Evolutionary conservation across 768 basidiomycete genomes (phyloP).

Genomic region (Mycena floridula): DNA sequence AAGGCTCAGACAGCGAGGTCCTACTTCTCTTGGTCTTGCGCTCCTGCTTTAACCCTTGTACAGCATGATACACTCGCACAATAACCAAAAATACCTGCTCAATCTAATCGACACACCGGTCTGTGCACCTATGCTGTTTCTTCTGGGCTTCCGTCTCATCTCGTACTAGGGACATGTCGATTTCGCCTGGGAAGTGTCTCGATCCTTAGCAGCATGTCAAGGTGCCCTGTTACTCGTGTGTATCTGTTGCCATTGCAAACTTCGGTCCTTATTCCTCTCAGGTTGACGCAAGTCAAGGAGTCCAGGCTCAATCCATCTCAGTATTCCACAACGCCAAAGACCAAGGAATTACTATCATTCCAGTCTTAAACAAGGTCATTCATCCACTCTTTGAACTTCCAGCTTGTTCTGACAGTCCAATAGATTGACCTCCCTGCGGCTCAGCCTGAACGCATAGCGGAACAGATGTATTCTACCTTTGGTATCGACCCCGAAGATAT

Average conservation of each 20-base stretch:
- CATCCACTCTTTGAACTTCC: background rate
- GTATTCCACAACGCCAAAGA: slow-evolving; percentile 89
- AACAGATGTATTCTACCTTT: slow-evolving; percentile 78
- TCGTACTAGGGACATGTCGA: slow-evolving; percentile 82
- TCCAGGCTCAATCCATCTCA: slow-evolving; percentile 96
- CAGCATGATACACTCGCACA: slow-evolving; percentile 73
- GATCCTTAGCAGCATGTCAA: slow-evolving; percentile 89
- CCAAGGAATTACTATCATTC: slow-evolving; percentile 75
- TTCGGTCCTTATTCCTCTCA: slow-evolving; percentile 28
- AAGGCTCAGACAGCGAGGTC: slow-evolving; percentile 86
- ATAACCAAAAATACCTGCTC: slow-evolving; percentile 60
- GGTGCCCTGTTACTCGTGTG: slow-evolving; percentile 67
- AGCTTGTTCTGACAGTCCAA: background rate
- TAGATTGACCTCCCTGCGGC: slow-evolving; percentile 93
- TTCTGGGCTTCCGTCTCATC: background rate
- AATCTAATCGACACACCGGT: slow-evolving; percentile 97
- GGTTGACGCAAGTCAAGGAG: slow-evolving; percentile 96
- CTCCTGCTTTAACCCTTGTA: slow-evolving; percentile 7
- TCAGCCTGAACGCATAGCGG: slow-evolving; percentile 71
- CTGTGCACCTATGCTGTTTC: slow-evolving; percentile 12
- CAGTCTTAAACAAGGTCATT: slow-evolving; percentile 85
- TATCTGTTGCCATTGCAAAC: slow-evolving; percentile 1
- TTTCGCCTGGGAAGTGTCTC: slow-evolving; percentile 94
- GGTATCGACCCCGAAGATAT: slow-evolving; percentile 72
- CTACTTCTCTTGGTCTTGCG: background rate